A percentile compares a stretch with the other conserved stretches of the same genome.
Evolutionary conservation across 345 rosid species (phyloP).

Genomic region (Aquilaria malaccensis): DNA sequence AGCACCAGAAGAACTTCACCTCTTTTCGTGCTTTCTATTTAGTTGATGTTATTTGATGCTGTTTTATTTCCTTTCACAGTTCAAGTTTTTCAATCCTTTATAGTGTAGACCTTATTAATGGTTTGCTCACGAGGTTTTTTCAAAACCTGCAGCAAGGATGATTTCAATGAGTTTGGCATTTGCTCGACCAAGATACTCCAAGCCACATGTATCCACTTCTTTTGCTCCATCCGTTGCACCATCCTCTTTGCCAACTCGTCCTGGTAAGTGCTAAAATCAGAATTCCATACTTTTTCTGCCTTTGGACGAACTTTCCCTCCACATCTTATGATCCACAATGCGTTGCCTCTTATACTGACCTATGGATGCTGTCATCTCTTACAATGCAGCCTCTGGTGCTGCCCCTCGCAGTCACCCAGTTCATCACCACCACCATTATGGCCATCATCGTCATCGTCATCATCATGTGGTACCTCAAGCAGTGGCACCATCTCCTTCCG

Average conservation of each 20-base stretch:
- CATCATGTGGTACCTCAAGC: conserved; percentile 43
- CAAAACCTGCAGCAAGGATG: conserved; percentile 35
- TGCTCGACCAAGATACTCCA: conserved; percentile 28
- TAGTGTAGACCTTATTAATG: too few species aligned
- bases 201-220: conserved; percentile 26
- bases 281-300: conserved; percentile 15
- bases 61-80: too few species aligned
- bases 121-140: too few species aligned
- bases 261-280: conserved; percentile 13
- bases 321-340: too few species aligned
- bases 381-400: conserved; percentile 33
- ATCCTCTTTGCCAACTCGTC: conserved; percentile 39
- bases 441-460: conserved; percentile 46
- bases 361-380: conserved; percentile 1
- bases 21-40: too few species aligned
- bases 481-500: conserved; percentile 62
- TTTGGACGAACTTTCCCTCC: too few species aligned
- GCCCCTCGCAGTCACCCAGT: conserved; percentile 20
- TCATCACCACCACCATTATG: conserved; percentile 27
- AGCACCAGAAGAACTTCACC: too few species aligned
- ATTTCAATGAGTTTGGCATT: conserved; percentile 33
- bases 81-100: too few species aligned
- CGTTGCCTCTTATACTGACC: too few species aligned
- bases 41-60: too few species aligned
- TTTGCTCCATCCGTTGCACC: conserved; percentile 32